Evolutionary conservation across 176 grass and related monocot genomes (phyloP), one percentile per base, ranked within the genome.

Genomic region (Musa acuminata): DNA sequence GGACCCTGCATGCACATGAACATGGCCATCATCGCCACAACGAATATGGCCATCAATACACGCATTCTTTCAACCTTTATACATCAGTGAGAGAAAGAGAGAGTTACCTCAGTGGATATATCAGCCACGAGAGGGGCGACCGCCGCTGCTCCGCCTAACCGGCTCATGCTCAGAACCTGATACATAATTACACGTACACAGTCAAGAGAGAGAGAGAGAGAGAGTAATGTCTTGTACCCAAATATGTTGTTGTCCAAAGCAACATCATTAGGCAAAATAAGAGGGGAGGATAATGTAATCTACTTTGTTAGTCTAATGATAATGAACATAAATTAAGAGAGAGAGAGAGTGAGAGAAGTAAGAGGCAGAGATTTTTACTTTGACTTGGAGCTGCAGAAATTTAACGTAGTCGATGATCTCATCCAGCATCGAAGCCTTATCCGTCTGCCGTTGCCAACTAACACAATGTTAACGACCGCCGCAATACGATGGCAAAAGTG

Each of bases 321-420:
- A 43, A 43, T 43, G 6, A 6, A 43, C 35, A 43, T 43, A 43
- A 6, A 43, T 43, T 6, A 6, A 62, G 58, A 62, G 14, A 0
- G 17, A n/a, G n/a, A 62, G 58, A 62, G 22, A 22, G 22, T 22
- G 22, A 22, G 22, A 8, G n/a, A 1, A 8, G 24, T 24, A 3
- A 8, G 6, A 22, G 19, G 8, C 1, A 62, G 16, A n/a, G 12
- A 16, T 16, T 55, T 13, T 11, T 85, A 92, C 92, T 86, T 96
- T 96, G 68, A 96, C 92, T 84, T 96, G 92, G 75, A 92, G 92
- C 71, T 96, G 92, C 72, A 96, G 89, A 80, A 96, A 96, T 78
- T 92, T 96, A 67, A 96, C 87, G 82, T 96, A 92, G 53, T 96
- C 87, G 71, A 96, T 96, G 55, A 96, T 96, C 75, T 96, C 89